Conservation (phyloP, 805 yeast genomes). For the Barnettozyma pratensis region DNA sequence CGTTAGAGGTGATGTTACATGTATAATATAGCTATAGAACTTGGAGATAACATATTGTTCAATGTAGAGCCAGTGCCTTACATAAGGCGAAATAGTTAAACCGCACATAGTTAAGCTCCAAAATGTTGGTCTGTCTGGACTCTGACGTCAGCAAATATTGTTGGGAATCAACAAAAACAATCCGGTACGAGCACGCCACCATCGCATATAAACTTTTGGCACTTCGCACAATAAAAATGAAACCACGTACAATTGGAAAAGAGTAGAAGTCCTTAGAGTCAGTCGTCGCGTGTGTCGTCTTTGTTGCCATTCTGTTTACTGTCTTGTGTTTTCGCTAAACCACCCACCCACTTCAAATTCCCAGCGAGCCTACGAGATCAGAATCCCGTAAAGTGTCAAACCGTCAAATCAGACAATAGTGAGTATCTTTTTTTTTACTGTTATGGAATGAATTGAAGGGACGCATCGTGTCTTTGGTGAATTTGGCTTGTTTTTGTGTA, state of each 20-base stretch:
- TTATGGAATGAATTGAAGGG: background rate
- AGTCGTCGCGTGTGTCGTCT: background rate
- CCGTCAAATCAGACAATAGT: slow-evolving; percentile 3
- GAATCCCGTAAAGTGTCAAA: background rate
- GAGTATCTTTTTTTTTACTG: background rate
- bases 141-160: slow-evolving; percentile 8
- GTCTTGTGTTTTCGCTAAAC: background rate
- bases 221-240: background rate
- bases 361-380: background rate
- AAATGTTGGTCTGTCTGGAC: background rate
- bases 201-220: slow-evolving; percentile 3
- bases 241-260: background rate
- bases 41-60: too few species aligned
- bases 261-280: background rate
- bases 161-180: slow-evolving; percentile 12
- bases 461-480: too few species aligned
- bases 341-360: slow-evolving; percentile 1
- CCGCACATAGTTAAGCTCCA: background rate
- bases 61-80: too few species aligned
- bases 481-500: too few species aligned
- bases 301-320: background rate
- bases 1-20: slow-evolving; percentile 34
- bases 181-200: slow-evolving; percentile 2
- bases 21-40: too few species aligned
- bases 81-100: background rate